Base-by-base conservation (phyloP, 768 basidiomycete species). In the Boletus fagicola region DNA sequence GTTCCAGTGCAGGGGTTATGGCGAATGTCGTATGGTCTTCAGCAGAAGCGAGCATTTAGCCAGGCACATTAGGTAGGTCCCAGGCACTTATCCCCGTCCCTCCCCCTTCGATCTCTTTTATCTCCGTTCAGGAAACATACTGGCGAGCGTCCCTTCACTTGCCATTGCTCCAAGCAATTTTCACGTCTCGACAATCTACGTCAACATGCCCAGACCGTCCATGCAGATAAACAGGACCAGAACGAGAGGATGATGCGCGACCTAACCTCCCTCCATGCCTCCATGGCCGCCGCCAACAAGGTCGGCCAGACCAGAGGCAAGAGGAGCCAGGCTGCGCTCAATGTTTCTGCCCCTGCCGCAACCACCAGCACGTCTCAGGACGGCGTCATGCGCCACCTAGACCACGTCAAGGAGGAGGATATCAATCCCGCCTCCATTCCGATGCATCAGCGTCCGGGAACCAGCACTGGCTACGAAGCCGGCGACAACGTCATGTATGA, bases 1-100 rank as follows among this genome's bases (percentile, higher is more conserved):
- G 31, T 98, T 97, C 73, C 90, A 94, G 67, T 98, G 96, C 76
- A 83, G 87, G 50, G 95, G 95, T 13, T 98, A 89, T 71, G 94
- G 93, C 64, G 92, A 94, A 49, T 98, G 96, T 77, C 82, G 89
- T 57, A 98, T 97, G 94, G 92, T 95, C 59, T 98, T 98, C 73
- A 90, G 88, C 58, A 80, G 96, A 74, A 91, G 90, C 71, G 96
- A 98, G 75, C 96, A 98, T 76, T 79, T 98, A 6, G 94, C 95
- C 58, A 81, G 96, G 66, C 96, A 98, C 78, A 90, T 97, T 71
- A 80, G 96, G 94, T 94, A 68, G 72, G 84, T 72, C 58, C 65
- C 68, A 62, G 63, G 65, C 65, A 63, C 63, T 61, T 20, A 2
- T 56, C 57, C 56, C 59, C 49, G 18, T 54, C 51, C 49, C 59